phyloP scores from a whole-genome alignment of 768 basidiomycete species.

The Rhizopogon vinicolor region DNA sequence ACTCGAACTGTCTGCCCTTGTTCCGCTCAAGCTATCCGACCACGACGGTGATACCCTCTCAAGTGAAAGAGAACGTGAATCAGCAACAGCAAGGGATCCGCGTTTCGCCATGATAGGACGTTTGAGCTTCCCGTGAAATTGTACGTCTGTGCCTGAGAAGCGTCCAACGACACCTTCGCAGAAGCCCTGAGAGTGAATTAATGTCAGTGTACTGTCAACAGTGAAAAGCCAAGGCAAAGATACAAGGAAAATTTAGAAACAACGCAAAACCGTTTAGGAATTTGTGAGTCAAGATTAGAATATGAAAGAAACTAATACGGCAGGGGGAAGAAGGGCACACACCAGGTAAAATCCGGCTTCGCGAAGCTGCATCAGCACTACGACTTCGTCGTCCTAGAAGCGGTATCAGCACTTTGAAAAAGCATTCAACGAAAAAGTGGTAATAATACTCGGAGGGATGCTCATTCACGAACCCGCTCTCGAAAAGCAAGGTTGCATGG shows the following conservation, averaged over 20 bases:
- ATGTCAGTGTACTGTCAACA: background rate
- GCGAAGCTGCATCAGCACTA: slow-evolving; percentile 66
- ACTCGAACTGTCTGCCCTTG: background rate
- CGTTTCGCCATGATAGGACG: slow-evolving; percentile 76
- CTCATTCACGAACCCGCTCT: background rate
- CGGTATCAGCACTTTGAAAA: background rate
- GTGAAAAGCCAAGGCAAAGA: background rate
- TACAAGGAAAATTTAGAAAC: background rate
- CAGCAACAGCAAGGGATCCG: slow-evolving; percentile 14
- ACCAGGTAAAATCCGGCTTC: slow-evolving; percentile 63
- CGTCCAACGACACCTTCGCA: slow-evolving; percentile 86
- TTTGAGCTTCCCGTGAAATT: slow-evolving; percentile 72
- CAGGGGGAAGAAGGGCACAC: slow-evolving; percentile 17
- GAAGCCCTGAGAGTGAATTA: slow-evolving; percentile 50
- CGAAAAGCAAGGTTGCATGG: background rate
- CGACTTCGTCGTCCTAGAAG: slow-evolving; percentile 71
- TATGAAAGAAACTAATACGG: background rate
- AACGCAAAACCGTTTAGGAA: background rate
- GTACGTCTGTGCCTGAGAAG: slow-evolving; percentile 60
- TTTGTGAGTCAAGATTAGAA: background rate
- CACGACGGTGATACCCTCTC: background rate
- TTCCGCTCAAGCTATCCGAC: background rate
- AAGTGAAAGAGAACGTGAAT: background rate
- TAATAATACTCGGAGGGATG: background rate
- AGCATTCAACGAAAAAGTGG: background rate